Base-by-base conservation (phyloP, 352 stramenopile genomes). In the Globisporangium solare region DNA sequence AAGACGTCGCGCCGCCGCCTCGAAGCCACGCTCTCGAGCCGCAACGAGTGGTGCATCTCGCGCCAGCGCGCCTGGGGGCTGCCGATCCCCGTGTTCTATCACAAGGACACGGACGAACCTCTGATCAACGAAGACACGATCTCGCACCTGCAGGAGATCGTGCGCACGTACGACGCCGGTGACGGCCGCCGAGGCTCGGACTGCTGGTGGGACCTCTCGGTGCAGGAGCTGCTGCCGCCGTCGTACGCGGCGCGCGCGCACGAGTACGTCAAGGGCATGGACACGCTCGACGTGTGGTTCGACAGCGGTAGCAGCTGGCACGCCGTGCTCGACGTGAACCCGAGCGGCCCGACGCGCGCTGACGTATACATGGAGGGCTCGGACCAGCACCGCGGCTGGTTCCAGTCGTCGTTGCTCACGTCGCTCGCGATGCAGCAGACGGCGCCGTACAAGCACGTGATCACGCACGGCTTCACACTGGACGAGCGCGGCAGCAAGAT, bases 261-360 rank as follows among this genome's bases (percentile, higher is more conserved):
- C 51, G 85, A 97, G 60, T 98, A 94, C 70, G 83, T 86, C 17
- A 98, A 98, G 67, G 96, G 97, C 27, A 98, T 76, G 17, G 97
- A 99, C 70, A 99, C 97, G 3, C 89, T 99, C 65, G 97, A 99
- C 73, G 97, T 99, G 37, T 99, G 97, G 97, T 99, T 99, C 67
- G 97, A 99, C 77, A 98, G 90, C 43, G 89, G 89, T 37, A 90
- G 77, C 35, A 89, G 73, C 51, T 93, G 85, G 85, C 67, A 90
- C 54, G 61, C 79, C 0, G 81, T 92, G 18, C 64, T 92, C 10
- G 74, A 78, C 41, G 70, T 81, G 0, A 76, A 88, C 51, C 66
- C 89, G 13, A 58, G 62, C 27, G 31, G 7, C 14, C 58, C 60
- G 42, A 94, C 92, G 64, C 88, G 91, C 46, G 97, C 96, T 1